Evolutionary conservation across 306 rosid species (phyloP), one percentile per base, ranked within the genome.

Genomic region (Aeschynomene evenia): DNA sequence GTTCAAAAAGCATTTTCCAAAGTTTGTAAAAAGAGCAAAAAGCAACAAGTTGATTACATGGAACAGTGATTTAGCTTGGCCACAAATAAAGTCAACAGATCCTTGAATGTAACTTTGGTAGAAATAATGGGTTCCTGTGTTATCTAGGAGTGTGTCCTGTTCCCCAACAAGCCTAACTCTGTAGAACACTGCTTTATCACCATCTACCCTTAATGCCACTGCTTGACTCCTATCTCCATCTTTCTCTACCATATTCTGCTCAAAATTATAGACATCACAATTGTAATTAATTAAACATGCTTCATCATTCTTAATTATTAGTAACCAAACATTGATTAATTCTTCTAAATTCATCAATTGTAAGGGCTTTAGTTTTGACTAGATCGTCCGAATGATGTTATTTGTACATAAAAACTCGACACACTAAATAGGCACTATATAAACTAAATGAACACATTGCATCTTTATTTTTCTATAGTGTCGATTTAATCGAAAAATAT

Each of bases 111-210:
- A 80, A 58, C 84, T 83, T 9, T 51, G 61, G 77, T 79, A 86
- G 80, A 81, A 91, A 18, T 79, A 88, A 73, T 91, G 97, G 1
- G 83, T 68, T 21, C 97, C 95, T 2, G 7, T 21, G 50, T 78
- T 90, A 60, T 91, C 92, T 23, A 86, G 45, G 15, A 91, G 87
- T 4, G 92, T 91, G 31, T 88, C 95, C n/a, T 88, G 92, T 6
- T 75, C 54, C 72, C 95, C 97, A 65, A 86, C 69, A 42, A 91
- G 55, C 63, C 68, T 81, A 0, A 79, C 85, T 84, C 18, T 50
- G 36, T 84, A 90, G 23, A 91, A 88, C 75, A 86, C 63, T 2
- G 92, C 97, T 71, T 84, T 91, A 31, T 88, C 92, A 15, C 97
- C 90, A 0, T 88, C 58, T 23, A 88, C 78, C 58, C 90, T 71